Evolutionary conservation across 2,329 filamentous ascomycete species (phyloP), one percentile per base, ranked within the genome.

Genomic region (Calonectria crousiana): DNA sequence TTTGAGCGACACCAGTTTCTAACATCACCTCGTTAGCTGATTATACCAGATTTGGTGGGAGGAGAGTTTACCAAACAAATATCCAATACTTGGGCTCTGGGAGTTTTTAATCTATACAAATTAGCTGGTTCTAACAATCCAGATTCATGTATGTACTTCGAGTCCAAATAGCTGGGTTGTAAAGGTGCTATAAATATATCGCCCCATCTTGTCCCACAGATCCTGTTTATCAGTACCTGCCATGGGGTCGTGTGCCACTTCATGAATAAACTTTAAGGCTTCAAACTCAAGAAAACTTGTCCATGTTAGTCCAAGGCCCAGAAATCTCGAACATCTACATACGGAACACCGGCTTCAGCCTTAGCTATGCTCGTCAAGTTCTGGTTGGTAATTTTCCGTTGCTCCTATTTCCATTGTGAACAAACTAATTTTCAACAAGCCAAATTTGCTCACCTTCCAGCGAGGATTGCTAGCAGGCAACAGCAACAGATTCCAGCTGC

Each of bases 121-220:
- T 53, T 56, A 68, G 30, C 30, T 41, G 38, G 9, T n/a, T 28
- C 52, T 23, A 18, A 9, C 5, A 9, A 9, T 32, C 3, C n/a
- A 41, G 13, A 23, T 13, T 4, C 3, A 23, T 9, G 30, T 62
- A 20, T 44, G 23, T 26, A 72, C 64, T 11, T 72, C 64, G 9
- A 72, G 51, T n/a, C 69, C 69, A 30, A 70, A 64, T 6, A 64
- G 26, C n/a, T 68, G 64, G 9, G 70, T 62, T 14, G 64, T n/a
- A 16, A 72, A 72, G 8, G 52, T 68, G 32, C 64, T 68, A 44
- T 72, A 72, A 36, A 52, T 72, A 28, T 72, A 72, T n/a, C 70
- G 64, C 1, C 64, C 64, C 30, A 72, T 67, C 16, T 38, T 30
- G 20, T 62, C 18, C 52, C 53, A 68, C 13, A 72, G 23, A 6